Percentiles rank a stretch among this genome's conserved stretches.
Evolutionary conservation across 495 filamentous ascomycete species (phyloP).

Genomic region (Xylaria scruposa): DNA sequence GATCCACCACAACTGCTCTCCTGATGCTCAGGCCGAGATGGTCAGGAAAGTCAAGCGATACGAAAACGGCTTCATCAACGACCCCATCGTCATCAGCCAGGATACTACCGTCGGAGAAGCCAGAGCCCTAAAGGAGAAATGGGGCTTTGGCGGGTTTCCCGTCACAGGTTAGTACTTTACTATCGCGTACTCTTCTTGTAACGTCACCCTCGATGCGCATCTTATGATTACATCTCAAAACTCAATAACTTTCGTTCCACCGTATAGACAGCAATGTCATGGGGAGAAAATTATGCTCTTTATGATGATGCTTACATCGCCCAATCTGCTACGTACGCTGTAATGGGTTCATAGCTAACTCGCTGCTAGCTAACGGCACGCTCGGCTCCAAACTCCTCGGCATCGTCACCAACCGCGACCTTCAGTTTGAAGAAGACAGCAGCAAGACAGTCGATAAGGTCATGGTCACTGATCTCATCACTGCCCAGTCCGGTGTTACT

Average conservation of each 20-base stretch:
- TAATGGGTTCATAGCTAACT: conserved; percentile 37
- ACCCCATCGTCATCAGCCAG: conserved; percentile 90
- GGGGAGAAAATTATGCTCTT: conserved; percentile 71
- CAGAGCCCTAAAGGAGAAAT: conserved; percentile 91
- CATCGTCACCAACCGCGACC: conserved; percentile 96
- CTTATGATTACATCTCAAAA: conserved; percentile 76
- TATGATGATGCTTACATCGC: conserved; percentile 42
- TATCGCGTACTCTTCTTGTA: conserved; percentile 26
- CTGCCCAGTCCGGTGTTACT: conserved; percentile 83
- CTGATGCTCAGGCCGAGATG: conserved; percentile 97
- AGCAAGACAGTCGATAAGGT: conserved; percentile 80
- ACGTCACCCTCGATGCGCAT: conserved; percentile 40
- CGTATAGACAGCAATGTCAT: conserved; percentile 86
- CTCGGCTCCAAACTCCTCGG: conserved; percentile 94
- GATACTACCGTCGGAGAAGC: conserved; percentile 89
- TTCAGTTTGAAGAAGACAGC: conserved; percentile 86
- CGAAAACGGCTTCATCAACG: conserved; percentile 98
- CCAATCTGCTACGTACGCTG: conserved; percentile 35
- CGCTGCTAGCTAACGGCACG: conserved; percentile 78
- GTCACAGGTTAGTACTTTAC: conserved; percentile 83
- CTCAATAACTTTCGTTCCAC: conserved; percentile 99
- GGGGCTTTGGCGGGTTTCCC: conserved; percentile 98
- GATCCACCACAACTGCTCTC: conserved; percentile 98
- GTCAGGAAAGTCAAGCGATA: conserved; percentile 98
- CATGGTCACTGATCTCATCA: conserved; percentile 96